phyloP scores from a whole-genome alignment of 306 rosid species.

The Acacia acuminata region DNA sequence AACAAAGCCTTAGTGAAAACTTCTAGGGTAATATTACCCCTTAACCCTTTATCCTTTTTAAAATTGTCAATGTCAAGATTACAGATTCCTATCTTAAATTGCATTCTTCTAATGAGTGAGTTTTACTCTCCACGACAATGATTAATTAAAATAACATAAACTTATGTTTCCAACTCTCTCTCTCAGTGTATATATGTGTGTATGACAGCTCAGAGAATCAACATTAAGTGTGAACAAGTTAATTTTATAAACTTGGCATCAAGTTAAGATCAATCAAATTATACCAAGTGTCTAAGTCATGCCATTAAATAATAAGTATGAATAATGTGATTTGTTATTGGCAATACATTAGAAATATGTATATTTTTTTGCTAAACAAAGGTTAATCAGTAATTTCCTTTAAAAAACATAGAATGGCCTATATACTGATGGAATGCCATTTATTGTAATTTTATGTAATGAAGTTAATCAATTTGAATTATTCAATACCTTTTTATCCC shows the following conservation, averaged over 20 bases:
- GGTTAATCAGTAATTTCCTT: neutral
- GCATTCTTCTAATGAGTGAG: neutral
- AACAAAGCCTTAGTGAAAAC: too few relatives aligned
- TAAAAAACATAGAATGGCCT: neutral
- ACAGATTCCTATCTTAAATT: neutral
- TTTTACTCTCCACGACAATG: neutral
- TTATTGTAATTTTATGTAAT: neutral
- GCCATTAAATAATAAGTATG: neutral
- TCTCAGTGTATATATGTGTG: too few relatives aligned
- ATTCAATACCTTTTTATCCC: neutral
- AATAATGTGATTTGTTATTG: neutral
- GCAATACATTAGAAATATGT: neutral
- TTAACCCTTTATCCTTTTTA: too few relatives aligned
- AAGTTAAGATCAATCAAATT: neutral
- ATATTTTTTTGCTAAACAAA: neutral
- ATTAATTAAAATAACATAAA: neutral
- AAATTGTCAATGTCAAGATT: neutral
- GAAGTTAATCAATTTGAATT: neutral
- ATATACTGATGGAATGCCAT: too few relatives aligned
- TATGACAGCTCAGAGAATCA: neutral
- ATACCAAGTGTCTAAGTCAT: neutral
- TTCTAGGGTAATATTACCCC: accelerated
- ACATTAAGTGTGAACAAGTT: neutral
- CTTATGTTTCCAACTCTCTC: neutral
- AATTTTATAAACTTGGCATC: neutral